These are phyloP conservation scores for Cyberlindnera amylophila DNA, from an alignment of 805 yeast genomes.

Conservation along the genomic window DNA sequence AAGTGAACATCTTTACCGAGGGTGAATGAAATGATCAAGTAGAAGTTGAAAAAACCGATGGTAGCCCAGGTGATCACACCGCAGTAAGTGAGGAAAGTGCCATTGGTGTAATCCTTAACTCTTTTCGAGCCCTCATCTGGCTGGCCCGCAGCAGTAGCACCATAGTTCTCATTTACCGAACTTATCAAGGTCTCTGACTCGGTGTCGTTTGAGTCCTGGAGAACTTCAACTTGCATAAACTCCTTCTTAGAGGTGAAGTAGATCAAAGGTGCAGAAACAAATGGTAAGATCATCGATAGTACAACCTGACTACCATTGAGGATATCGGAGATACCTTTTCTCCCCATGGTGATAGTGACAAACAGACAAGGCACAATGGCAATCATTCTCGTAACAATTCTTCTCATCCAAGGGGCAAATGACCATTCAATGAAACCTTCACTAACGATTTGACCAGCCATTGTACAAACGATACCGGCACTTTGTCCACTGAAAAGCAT, in stretches of 20 bases:
- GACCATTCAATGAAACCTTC: conserved; percentile 85
- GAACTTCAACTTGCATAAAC: conserved; percentile 56
- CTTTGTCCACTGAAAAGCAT: conserved; percentile 88
- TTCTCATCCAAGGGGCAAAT: conserved; percentile 75
- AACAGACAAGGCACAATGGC: conserved; percentile 83
- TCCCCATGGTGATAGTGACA: conserved; percentile 69
- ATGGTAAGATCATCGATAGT: conserved; percentile 73
- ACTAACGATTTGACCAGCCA: conserved; percentile 91
- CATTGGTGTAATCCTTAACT: conserved; percentile 65
- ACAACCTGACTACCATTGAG: conserved; percentile 83
- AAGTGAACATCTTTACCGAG: conserved; percentile 51
- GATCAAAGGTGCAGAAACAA: conserved; percentile 84
- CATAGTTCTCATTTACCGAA: conserved; percentile 28
- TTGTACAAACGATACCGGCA: conserved; percentile 91
- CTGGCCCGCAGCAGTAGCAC: conserved; percentile 15
- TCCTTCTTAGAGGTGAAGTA: conserved; percentile 70
- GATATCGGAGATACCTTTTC: conserved; percentile 73
- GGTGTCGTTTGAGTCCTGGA: conserved; percentile 8
- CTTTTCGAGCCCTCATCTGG: conserved; percentile 11
- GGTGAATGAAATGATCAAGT: conserved; percentile 51
- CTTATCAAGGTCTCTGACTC: conserved; percentile 5
- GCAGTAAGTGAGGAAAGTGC: conserved; percentile 45
- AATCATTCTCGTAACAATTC: conserved; percentile 74
- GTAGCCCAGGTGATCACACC: conserved; percentile 67
- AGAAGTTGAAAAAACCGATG: conserved; percentile 68